Evolutionary conservation across 1,284 basidiomycete species (phyloP), one percentile per base, ranked within the genome.

Genomic region (Microbotryum intermedium): DNA sequence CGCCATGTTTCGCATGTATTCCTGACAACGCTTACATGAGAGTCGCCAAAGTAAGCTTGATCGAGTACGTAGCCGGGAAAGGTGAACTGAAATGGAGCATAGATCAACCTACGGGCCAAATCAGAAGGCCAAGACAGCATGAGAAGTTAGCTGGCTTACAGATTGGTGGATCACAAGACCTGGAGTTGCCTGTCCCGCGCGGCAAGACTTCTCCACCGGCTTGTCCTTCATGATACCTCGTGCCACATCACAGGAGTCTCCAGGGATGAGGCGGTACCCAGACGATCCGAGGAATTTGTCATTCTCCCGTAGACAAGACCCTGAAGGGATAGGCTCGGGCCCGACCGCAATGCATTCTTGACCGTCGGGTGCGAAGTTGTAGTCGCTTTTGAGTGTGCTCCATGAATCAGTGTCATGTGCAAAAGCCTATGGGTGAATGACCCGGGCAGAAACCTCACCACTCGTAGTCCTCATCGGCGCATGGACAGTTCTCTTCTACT

Each of bases 231-330:
- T 78, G 21, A 74, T 71, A 9, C 77, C 62, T 6, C 86, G 86
- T 20, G 68, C 65, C 5, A 73, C 69, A 53, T 81, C 80, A 73
- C 94, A 98, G 0, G 85, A 88, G 72, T 98, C 89, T 2, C 95
- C 94, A 2, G 95, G 92, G 58, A 98, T 91, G 71, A 86, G 83
- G 46, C 92, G 81, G 73, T 86, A 98, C 0, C 94, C 94, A 18
- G 89, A 92, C 0, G 92, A 95, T 0, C 91, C 94, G 73, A 81
- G 72, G 73, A 91, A 98, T 18, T 75, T 84, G 67, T 86, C 79
- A 11, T 81, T 79, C 0, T 80, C 76, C 56, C 79, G 79, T 20
- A 77, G 74, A 71, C 95, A 98, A 0, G 84, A 79, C 4, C 84
- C 88, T 0, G 84, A 80, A 0, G 90, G 89, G 50, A 97, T 86